Percentiles rank a stretch among this genome's conserved stretches.
Conservation (phyloP, 805 yeast species). For the Yamadazyma paraphyllophila region DNA sequence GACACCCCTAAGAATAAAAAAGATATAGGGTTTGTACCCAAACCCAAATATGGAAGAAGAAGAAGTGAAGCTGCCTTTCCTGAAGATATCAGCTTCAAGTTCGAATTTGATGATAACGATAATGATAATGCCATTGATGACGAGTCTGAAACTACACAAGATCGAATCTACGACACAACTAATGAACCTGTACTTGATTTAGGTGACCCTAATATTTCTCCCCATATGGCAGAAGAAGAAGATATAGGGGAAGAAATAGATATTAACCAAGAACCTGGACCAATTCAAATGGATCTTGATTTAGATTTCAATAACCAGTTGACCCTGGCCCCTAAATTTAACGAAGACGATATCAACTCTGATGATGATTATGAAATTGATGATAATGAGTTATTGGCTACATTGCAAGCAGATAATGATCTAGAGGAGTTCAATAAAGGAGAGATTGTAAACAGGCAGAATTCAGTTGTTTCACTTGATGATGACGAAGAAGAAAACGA, state of each 20-base stretch:
- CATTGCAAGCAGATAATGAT: conserved; percentile 47
- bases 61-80: conserved; percentile 40
- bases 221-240: conserved; percentile 36
- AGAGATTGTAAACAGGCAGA: conserved; percentile 18
- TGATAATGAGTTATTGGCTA: conserved; percentile 45
- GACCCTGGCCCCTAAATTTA: conserved; percentile 51
- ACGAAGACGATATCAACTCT: conserved; percentile 47
- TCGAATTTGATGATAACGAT: conserved; percentile 38
- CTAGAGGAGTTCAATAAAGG: conserved; percentile 33
- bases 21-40: conserved; percentile 15
- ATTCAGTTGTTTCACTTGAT: conserved; percentile 31
- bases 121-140: conserved; percentile 19
- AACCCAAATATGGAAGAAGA: conserved; percentile 33
- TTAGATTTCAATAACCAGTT: conserved; percentile 14
- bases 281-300: conserved; percentile 6
- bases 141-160: conserved; percentile 18
- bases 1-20: conserved; percentile 6
- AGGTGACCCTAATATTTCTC: neutral
- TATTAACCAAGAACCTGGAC: conserved; percentile 11
- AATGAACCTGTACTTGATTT: conserved; percentile 12
- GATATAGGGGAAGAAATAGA: conserved; percentile 58
- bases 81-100: conserved; percentile 40
- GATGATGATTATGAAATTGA: conserved; percentile 68
- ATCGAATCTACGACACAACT: conserved; percentile 18
- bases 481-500: conserved; percentile 35